These are phyloP conservation scores for Colletotrichum sublineola DNA, from an alignment of 2,329 filamentous ascomycete genomes.

Conservation along the genomic window DNA sequence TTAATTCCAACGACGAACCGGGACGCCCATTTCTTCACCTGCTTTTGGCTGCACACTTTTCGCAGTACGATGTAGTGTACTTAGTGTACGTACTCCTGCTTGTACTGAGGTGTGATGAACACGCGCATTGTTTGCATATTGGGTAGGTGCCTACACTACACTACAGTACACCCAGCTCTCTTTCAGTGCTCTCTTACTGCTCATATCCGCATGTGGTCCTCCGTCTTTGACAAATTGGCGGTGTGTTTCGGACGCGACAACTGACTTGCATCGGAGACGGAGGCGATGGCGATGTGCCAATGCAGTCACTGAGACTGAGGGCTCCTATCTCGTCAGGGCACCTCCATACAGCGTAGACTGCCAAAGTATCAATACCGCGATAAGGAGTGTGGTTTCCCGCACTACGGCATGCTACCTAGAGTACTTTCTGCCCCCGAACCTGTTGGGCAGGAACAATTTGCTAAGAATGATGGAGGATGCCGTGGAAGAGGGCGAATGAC, in stretches of 20 bases:
- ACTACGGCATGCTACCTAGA: not conserved
- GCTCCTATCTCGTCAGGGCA: not conserved
- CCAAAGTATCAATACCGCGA: too few species aligned
- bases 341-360: not conserved
- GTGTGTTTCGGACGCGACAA: conserved; percentile 32
- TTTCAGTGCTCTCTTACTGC: conserved; percentile 3
- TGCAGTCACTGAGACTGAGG: conserved; percentile 10
- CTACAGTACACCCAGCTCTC: not conserved
- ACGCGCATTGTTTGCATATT: conserved; percentile 19
- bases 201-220: conserved; percentile 16
- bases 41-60: not conserved
- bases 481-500: not conserved
- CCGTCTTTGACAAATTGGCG: conserved; percentile 12
- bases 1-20: conserved; percentile 41
- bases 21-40: conserved; percentile 18
- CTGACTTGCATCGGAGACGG: conserved; percentile 34
- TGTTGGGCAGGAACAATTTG: not conserved
- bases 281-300: conserved; percentile 19
- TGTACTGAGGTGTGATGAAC: conserved; percentile 15
- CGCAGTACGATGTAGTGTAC: not conserved
- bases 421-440: not conserved
- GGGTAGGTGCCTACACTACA: not conserved
- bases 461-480: not conserved
- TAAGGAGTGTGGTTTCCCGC: not conserved
- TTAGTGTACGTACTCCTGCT: not conserved